These are phyloP conservation scores for Murraya koenigii DNA, from an alignment of 345 rosid genomes.

Conservation along the genomic window DNA sequence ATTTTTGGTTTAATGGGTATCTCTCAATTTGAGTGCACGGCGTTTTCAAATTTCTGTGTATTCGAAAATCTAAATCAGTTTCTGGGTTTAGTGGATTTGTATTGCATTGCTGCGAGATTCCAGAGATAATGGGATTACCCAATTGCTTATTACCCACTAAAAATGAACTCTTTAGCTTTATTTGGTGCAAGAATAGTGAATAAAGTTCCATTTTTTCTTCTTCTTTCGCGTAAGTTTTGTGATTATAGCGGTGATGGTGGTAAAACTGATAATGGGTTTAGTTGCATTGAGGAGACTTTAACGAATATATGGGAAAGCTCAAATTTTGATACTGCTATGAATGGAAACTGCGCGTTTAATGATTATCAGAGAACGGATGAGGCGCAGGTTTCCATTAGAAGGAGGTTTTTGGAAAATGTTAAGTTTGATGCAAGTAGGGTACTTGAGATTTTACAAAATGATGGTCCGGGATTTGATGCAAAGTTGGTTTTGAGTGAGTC, in stretches of 20 bases:
- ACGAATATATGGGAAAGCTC: slow-evolving; percentile 40
- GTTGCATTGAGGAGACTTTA: slow-evolving; percentile 54
- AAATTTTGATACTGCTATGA: slow-evolving; percentile 28
- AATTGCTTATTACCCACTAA: slow-evolving; percentile 18
- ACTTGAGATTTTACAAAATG: slow-evolving; percentile 55
- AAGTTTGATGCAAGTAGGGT: slow-evolving; percentile 50
- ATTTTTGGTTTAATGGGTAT: slow-evolving; percentile 22
- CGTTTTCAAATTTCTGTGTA: background rate
- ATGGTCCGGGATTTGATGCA: slow-evolving; percentile 58
- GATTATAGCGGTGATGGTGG: slow-evolving; percentile 32
- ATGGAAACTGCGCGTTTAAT: slow-evolving; percentile 20
- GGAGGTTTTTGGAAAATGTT: slow-evolving; percentile 33
- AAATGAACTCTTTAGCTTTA: slow-evolving; percentile 48
- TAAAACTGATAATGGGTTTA: slow-evolving; percentile 38
- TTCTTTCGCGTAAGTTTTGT: slow-evolving; percentile 43
- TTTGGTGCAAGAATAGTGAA: slow-evolving; percentile 42
- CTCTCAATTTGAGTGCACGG: slow-evolving; percentile 4
- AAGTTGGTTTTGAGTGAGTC: slow-evolving; percentile 49
- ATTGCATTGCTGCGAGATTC: slow-evolving; percentile 1
- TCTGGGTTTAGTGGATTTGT: slow-evolving; percentile 19
- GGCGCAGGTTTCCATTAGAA: slow-evolving; percentile 23
- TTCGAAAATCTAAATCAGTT: slow-evolving; percentile 4
- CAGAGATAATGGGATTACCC: slow-evolving; percentile 43
- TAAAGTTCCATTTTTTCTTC: slow-evolving; percentile 29
- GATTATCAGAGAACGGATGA: slow-evolving; percentile 19